A percentile compares a stretch with the other conserved stretches of the same genome.
These are phyloP conservation scores for Acanthamoeba culbertsoni DNA, from an alignment of 208 protist species.

Conservation along the genomic window DNA sequence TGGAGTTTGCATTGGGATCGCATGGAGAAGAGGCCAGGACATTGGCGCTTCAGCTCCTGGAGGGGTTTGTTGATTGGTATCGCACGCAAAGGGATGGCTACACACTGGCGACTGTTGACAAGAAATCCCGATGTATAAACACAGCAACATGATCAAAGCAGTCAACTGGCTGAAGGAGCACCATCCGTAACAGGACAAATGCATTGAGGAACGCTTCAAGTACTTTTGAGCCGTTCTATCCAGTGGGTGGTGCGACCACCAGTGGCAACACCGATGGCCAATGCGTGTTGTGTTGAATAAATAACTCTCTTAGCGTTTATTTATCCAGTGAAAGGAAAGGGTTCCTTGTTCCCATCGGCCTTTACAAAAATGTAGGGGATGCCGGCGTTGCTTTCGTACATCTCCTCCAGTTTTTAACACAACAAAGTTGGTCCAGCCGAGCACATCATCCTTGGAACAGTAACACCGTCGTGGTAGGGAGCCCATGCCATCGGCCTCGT, in stretches of 20 bases:
- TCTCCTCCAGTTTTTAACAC: too few relatives aligned
- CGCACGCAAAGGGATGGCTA: not conserved
- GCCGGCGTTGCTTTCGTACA: too few relatives aligned
- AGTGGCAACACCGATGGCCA: not conserved
- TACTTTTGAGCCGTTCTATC: not conserved
- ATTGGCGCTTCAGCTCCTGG: not conserved
- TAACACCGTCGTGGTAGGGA: too few relatives aligned
- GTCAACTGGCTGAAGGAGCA: not conserved
- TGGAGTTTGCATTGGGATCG: not conserved
- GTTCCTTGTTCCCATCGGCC: too few relatives aligned
- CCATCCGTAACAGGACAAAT: not conserved
- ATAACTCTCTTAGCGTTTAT: not conserved
- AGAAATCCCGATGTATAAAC: not conserved
- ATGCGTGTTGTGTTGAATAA: not conserved
- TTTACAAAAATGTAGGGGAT: too few relatives aligned
- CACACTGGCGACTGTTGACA: not conserved
- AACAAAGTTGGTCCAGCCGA: too few relatives aligned
- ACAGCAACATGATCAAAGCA: not conserved
- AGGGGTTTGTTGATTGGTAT: not conserved
- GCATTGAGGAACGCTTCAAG: not conserved
- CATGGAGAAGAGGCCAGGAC: not conserved
- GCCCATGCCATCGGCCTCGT: too few relatives aligned
- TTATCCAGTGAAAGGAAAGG: not conserved
- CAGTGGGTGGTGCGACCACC: not conserved
- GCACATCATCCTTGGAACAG: too few relatives aligned